A percentile compares a stretch with the other conserved stretches of the same genome.
phyloP scores from a whole-genome alignment of 495 filamentous ascomycete species.

The Trichodelitschia bisporula region DNA sequence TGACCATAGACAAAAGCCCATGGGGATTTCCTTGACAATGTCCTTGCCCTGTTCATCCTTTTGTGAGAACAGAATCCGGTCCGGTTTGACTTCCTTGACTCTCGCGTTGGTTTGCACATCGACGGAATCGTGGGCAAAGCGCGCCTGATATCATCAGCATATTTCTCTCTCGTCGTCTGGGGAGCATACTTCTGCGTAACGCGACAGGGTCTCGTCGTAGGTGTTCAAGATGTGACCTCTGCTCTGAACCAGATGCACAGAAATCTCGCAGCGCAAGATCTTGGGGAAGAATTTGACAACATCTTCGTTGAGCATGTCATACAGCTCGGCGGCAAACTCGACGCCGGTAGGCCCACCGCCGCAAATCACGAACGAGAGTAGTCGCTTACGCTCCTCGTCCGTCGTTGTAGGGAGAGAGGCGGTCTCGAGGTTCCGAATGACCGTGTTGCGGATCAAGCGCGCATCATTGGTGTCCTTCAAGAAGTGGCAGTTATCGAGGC shows the following conservation, averaged over 20 bases:
- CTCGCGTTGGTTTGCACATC: conserved; percentile 77
- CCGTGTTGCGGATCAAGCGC: conserved; percentile 59
- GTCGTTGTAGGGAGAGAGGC: conserved; percentile 82
- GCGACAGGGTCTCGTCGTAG: conserved; percentile 83
- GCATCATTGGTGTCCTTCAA: conserved; percentile 88
- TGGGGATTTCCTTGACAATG: conserved; percentile 77
- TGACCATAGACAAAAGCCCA: conserved; percentile 94
- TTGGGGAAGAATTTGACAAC: conserved; percentile 59
- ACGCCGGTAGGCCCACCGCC: conserved; percentile 95
- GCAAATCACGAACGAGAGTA: conserved; percentile 84
- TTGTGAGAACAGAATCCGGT: conserved; percentile 76
- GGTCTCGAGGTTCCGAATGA: conserved; percentile 78
- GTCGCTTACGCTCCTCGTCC: conserved; percentile 65
- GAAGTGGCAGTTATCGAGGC: conserved; percentile 83
- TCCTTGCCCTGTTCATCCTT: conserved; percentile 42
- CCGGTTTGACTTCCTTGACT: conserved; percentile 64
- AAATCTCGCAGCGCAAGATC: conserved; percentile 85
- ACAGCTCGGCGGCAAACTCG: conserved; percentile 91
- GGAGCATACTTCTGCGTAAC: conserved; percentile 62
- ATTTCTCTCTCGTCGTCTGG: no score
- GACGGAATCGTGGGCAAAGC: conserved; percentile 74
- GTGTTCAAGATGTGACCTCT: conserved; percentile 91
- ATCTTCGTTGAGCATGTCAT: conserved; percentile 91
- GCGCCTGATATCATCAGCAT: conserved; percentile 19
- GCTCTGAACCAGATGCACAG: conserved; percentile 89